These are phyloP conservation scores for Fusarium sp. DNA, from an alignment of 2,329 filamentous ascomycete species.

Conservation along the genomic window DNA sequence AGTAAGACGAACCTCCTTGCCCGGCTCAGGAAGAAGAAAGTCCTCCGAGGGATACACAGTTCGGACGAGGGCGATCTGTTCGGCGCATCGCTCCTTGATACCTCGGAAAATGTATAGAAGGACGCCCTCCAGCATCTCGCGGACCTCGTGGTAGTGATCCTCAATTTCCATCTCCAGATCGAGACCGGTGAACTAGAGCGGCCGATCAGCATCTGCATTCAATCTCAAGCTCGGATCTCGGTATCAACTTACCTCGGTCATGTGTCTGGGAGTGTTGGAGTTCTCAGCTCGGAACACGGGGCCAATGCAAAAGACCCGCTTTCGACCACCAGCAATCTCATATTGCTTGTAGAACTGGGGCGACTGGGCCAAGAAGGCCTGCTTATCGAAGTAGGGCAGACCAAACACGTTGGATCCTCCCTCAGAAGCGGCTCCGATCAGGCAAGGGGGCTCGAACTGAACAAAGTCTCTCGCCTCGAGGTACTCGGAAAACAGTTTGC, in stretches of 20 bases:
- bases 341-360: conserved; percentile 92
- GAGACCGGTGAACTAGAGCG: conserved; percentile 78
- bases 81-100: conserved; percentile 73
- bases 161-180: conserved; percentile 93
- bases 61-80: conserved; percentile 79
- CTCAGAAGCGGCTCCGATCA: conserved; percentile 91
- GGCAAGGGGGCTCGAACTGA: conserved; percentile 88
- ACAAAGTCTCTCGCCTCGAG: conserved; percentile 80
- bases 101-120: conserved; percentile 84
- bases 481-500: conserved; percentile 81
- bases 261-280: conserved; percentile 84
- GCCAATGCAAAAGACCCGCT: conserved; percentile 82
- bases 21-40: conserved; percentile 79
- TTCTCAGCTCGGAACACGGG: conserved; percentile 90
- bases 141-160: conserved; percentile 79
- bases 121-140: conserved; percentile 77
- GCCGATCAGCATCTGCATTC: conserved; percentile 12
- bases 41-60: conserved; percentile 81
- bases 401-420: conserved; percentile 93
- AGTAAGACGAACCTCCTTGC: conserved; percentile 80
- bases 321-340: conserved; percentile 82
- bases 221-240: background rate
- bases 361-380: conserved; percentile 83
- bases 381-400: conserved; percentile 88
- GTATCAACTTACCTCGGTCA: conserved; percentile 73